Base-by-base conservation (phyloP, 1,284 basidiomycete genomes). In the Heterobasidion annosum region DNA sequence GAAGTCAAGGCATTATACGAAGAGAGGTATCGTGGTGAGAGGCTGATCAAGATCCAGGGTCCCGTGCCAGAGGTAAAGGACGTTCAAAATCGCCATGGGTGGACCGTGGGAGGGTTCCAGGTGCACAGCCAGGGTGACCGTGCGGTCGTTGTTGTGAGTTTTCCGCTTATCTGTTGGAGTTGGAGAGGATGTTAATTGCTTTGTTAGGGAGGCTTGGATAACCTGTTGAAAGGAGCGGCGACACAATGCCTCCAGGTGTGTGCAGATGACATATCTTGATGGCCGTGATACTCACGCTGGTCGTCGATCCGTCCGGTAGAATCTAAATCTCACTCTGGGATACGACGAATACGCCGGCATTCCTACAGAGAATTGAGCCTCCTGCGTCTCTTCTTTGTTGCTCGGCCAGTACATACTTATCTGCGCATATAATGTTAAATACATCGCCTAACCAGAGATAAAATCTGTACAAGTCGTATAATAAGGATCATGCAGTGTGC, bases 141-240 rank as follows among this genome's bases (percentile, higher is more conserved):
- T 48, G 96, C 91, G 2, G 96, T 99, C 15, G 82, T 98, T 6
- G 93, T 97, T 10, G 88, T 91, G 65, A 64, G 85, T 81, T 8
- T 42, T 3, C 54, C 48, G 34, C 45, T 37, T 48, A 50, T 57
- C 51, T 48, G 35, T 53, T 50, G 59, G 32, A 44, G 54, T 57
- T 60, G 49, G 32, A 47, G 15, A 34, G 56, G 54, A 50, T 34
- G 8, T n/a, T 15, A 0, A 47, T 47, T 47, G 5, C 9, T 47
- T 16, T 13, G 18, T 15, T 51, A 91, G 87, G 93, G 92, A 54
- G 92, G 93, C 0, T 70, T 99, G 61, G 97, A 99, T 68, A 99
- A 99, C 72, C 72, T 99, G 56, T 77, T 99, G 58, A 99, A 99
- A 70, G 96, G 96, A 9, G 97, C 96, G 49, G 96, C 96, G 7